Percentiles rank a stretch among this genome's conserved stretches.
Conservation (phyloP, 2,329 filamentous ascomycete species). For the Trichophyton equinum region DNA sequence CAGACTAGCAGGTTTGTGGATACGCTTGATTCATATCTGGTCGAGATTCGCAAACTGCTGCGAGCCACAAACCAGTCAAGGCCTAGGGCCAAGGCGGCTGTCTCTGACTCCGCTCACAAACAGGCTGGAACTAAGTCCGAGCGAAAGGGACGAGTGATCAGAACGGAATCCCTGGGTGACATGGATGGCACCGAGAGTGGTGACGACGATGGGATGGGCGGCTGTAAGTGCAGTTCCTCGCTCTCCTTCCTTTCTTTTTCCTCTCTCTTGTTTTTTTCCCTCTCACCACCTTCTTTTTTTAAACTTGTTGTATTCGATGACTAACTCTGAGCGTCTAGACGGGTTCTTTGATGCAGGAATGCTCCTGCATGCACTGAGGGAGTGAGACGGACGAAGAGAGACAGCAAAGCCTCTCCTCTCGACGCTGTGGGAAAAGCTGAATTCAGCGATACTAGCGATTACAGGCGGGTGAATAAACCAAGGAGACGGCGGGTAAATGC, state of each 20-base stretch:
- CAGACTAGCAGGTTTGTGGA: constrained; percentile 87
- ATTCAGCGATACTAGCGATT: constrained; percentile 37
- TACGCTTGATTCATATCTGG: constrained; percentile 75
- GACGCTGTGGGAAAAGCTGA: constrained; percentile 37
- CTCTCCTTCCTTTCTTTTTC: constrained; percentile 9
- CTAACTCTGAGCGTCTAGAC: constrained; percentile 42
- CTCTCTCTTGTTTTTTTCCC: neutral
- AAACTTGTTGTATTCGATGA: neutral
- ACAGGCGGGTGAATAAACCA: constrained; percentile 7
- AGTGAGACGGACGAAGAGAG: constrained; percentile 22
- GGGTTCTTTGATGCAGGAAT: constrained; percentile 97
- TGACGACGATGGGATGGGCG: constrained; percentile 80
- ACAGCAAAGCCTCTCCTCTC: constrained; percentile 26
- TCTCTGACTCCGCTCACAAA: constrained; percentile 45
- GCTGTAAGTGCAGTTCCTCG: constrained; percentile 54
- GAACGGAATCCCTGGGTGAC: constrained; percentile 33
- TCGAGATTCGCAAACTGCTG: constrained; percentile 78
- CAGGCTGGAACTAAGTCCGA: constrained; percentile 36
- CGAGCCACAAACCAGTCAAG: constrained; percentile 47
- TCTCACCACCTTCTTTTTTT: constrained; percentile 8
- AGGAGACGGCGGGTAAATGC: neutral
- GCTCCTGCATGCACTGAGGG: constrained; percentile 75
- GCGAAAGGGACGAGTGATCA: constrained; percentile 53
- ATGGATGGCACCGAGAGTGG: constrained; percentile 43
- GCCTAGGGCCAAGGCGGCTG: constrained; percentile 38